Base-by-base conservation (phyloP, 2,329 filamentous ascomycete species). In the Tothia fuscella region DNA sequence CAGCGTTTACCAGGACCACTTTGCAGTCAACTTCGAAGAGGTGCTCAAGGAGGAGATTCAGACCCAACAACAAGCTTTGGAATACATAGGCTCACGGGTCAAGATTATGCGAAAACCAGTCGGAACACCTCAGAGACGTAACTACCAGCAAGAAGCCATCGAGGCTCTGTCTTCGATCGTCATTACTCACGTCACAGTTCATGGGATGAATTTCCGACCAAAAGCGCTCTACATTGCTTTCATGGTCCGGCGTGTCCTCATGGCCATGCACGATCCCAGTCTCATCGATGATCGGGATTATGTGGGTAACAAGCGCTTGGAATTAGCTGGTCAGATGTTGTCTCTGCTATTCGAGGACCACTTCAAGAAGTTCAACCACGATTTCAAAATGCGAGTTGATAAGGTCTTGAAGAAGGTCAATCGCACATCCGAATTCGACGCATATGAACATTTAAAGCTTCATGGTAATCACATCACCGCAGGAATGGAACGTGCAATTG, bases 231-330 rank as follows among this genome's bases (percentile, higher is more conserved):
- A 96, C 54, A 78, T 98, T 42, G 89, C 89, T 36, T 85, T 94
- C 67, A 98, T 98, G 91, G 85, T 87, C 21, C 81, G 91, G n/a
- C 77, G 88, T 59, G 88, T 96, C 3, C 65, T 98, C 37, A 94
- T 96, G 83, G 88, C 88, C 2, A 81, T 87, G 55, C 82, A 91
- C 46, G 85, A 98, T 55, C 76, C 83, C 1, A 86, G 82, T 43
- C 68, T 96, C 41, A 86, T 98, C 2, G 91, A 98, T 52, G 91
- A 98, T 58, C 76, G 91, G 56, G 93, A 98, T 63, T 98, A 96
- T 55, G 87, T 98, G 22, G 91, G 91, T 50, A 98, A 98, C 65
- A 98, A 98, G 64, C 78, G 91, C 46, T 69, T 98, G 32, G 91
- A 98, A 60, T 62, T 98, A 62, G 93, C 93, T 41, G 91, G 91